phyloP scores from a whole-genome alignment of 2,329 filamentous ascomycete genomes.

The Fusarium sp. region DNA sequence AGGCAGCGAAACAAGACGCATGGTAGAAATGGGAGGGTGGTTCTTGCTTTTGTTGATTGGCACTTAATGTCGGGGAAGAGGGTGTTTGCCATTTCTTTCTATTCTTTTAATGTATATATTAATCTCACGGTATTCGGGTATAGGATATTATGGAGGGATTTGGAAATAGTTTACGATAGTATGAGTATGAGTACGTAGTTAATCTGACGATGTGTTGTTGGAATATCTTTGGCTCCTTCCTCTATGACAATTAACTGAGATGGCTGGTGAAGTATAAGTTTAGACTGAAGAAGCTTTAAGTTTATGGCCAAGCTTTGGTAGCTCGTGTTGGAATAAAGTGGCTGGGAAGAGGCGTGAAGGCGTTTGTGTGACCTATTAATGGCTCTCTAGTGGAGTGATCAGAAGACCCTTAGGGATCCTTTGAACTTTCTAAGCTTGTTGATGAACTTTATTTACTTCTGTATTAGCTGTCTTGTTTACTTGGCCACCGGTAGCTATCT shows the following conservation, averaged over 20 bases:
- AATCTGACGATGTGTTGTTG: slow-evolving; percentile 34
- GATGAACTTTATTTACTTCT: neutral
- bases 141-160: neutral
- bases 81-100: slow-evolving; percentile 10
- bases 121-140: neutral
- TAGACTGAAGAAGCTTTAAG: neutral
- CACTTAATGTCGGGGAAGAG: slow-evolving; percentile 29
- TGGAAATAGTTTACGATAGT: slow-evolving; percentile 7
- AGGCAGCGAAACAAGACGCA: slow-evolving; percentile 5
- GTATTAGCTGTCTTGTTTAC: neutral
- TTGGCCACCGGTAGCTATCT: neutral
- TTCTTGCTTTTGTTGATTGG: neutral
- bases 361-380: neutral
- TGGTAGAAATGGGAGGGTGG: slow-evolving; percentile 13
- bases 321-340: neutral
- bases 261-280: neutral
- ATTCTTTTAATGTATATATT: slow-evolving; percentile 38
- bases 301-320: slow-evolving; percentile 1
- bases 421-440: neutral
- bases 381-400: neutral
- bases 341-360: slow-evolving; percentile 1
- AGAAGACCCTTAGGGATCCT: neutral
- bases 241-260: neutral
- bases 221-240: neutral
- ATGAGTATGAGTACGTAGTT: slow-evolving; percentile 30